Base-by-base conservation (phyloP, 768 basidiomycete genomes). In the Termitomyces sp. region DNA sequence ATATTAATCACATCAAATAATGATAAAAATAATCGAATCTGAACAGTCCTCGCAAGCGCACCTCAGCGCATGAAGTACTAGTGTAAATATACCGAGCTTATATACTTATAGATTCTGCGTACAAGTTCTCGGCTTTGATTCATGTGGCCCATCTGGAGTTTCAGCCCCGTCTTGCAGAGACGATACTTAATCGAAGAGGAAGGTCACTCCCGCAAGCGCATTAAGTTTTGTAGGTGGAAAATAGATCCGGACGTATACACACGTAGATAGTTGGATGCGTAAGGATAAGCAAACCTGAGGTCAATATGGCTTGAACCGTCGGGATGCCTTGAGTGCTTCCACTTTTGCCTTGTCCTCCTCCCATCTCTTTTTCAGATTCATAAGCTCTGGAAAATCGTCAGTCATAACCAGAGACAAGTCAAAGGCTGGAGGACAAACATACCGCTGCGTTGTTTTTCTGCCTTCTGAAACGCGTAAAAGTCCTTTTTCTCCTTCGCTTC, bases 401-500 rank as follows among this genome's bases (percentile, higher is more conserved):
- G 28, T 54, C 16, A 53, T 7, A 57, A 52, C 16, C 57, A 52
- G 65, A 36, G 46, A 1, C 32, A 55, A 50, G 9, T 20, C 32
- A 59, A 32, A 36, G 40, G 35, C 9, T 3, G 4, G 64, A 52
- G 5, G 40, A 64, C 68, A 57, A 35, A 66, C 77, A 58, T 67
- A 95, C 94, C 88, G 73, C 89, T 84, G 60, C 93, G 78, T 73
- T 95, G 95, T 77, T 90, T 90, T 74, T 95, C 95, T 52, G 89
- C 89, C 69, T 88, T 86, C 73, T 97, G 94, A 82, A 95, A 96
- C 28, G 86, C 88, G 73, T 98, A 96, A 70, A 97, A 96, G 4
- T 82, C 81, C 51, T 82, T 84, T 69, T 87, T 90, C 73, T 90
- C 88, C 72, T 86, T 85, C 65, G 80, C 79, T 62, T 83, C 82